Evolutionary conservation across 2,329 filamentous ascomycete genomes (phyloP).

Genomic region (Stemphylium beticola): DNA sequence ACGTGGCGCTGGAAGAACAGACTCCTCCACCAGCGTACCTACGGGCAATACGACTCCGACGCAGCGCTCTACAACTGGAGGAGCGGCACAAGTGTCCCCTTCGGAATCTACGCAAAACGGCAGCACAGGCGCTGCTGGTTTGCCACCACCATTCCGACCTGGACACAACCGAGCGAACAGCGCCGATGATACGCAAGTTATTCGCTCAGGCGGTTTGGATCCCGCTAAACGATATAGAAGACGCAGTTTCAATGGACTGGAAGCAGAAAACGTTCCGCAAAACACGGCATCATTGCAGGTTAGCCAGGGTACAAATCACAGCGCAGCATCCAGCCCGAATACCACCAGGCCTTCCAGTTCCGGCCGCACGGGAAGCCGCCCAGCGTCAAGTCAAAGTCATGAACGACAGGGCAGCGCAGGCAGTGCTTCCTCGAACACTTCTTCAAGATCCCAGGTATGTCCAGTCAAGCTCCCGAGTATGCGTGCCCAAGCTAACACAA

Average conservation of each 20-base stretch:
- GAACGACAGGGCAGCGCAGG: constrained; percentile 48
- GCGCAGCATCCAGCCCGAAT: constrained; percentile 18
- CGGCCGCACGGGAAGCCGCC: constrained; percentile 37
- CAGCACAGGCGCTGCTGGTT: constrained; percentile 56
- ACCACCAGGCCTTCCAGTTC: constrained; percentile 38
- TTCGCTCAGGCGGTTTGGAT: constrained; percentile 65
- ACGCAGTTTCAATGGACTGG: constrained; percentile 77
- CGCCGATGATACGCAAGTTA: constrained; percentile 73
- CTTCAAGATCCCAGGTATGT: constrained; percentile 45
- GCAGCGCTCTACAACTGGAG: constrained; percentile 40
- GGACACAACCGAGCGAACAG: constrained; percentile 65
- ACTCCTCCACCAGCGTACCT: constrained; percentile 50
- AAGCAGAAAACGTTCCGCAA: constrained; percentile 39
- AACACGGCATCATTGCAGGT: constrained; percentile 26
- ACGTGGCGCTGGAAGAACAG: constrained; percentile 66
- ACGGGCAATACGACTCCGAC: constrained; percentile 36
- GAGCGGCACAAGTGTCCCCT: constrained; percentile 57
- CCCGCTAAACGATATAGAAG: constrained; percentile 78
- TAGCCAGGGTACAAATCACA: constrained; percentile 15
- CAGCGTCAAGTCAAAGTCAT: constrained; percentile 44
- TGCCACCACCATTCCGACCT: constrained; percentile 38
- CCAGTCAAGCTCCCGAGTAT: not conserved
- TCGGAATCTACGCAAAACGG: constrained; percentile 62
- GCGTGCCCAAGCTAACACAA: not conserved
- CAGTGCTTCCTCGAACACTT: constrained; percentile 44